Percentiles rank a stretch among this genome's conserved stretches.
Conservation (phyloP, 305 asterid species). For the Fraxinus paxiana region DNA sequence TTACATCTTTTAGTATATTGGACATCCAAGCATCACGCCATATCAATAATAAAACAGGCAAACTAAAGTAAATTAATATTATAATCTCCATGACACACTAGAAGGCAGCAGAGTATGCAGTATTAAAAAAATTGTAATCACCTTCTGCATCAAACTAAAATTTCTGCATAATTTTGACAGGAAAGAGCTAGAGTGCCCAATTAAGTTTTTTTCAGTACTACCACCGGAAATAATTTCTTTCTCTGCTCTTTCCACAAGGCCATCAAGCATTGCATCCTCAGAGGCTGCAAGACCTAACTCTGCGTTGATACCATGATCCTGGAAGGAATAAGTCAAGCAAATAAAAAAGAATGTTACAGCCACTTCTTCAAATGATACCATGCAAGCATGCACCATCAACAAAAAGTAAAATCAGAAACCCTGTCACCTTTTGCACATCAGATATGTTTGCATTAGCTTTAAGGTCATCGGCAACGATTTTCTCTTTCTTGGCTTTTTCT, state of each 20-base stretch:
- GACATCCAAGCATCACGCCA: background rate
- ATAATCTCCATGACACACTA: slow-evolving; percentile 4
- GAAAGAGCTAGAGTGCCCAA: slow-evolving; percentile 71
- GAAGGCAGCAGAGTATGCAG: background rate
- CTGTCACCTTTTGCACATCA: slow-evolving; percentile 41
- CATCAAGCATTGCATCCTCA: slow-evolving; percentile 85
- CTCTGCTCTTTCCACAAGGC: slow-evolving; percentile 76
- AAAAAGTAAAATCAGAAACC: background rate
- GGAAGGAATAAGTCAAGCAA: slow-evolving; percentile 24
- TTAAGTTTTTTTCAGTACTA: slow-evolving; percentile 57
- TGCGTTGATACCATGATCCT: slow-evolving; percentile 69
- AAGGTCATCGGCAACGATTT: slow-evolving; percentile 45
- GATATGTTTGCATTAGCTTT: slow-evolving; percentile 28
- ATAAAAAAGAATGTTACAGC: slow-evolving; percentile 17
- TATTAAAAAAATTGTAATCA: slow-evolving; percentile 30
- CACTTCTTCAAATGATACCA: slow-evolving; percentile 18
- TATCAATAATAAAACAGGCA: background rate
- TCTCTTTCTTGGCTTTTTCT: slow-evolving; percentile 68
- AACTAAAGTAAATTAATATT: background rate
- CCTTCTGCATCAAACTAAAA: slow-evolving; percentile 87
- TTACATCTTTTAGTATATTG: background rate
- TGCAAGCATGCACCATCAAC: slow-evolving; percentile 10
- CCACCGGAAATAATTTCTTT: slow-evolving; percentile 79
- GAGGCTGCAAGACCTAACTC: slow-evolving; percentile 91
- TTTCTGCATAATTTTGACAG: slow-evolving; percentile 77